Percentiles rank a stretch among this genome's conserved stretches.
phyloP scores from a whole-genome alignment of 345 rosid species.

The Pugionium dolabratum region DNA sequence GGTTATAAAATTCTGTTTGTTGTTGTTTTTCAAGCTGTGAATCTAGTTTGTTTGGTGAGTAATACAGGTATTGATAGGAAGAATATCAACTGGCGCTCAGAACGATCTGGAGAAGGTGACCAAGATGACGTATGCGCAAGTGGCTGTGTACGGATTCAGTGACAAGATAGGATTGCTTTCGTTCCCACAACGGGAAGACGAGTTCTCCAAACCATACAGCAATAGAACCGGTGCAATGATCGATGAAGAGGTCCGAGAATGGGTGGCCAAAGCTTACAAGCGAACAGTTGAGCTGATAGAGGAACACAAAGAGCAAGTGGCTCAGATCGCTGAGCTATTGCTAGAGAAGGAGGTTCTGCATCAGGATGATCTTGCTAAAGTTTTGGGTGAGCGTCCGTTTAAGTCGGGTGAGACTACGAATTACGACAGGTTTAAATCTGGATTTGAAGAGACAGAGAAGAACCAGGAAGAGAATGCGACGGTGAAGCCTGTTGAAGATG shows the following conservation, averaged over 20 bases:
- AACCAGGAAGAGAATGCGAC: slow-evolving; percentile 29
- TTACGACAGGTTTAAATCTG: slow-evolving; percentile 74
- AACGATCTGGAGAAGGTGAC: slow-evolving; percentile 97
- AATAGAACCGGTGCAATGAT: slow-evolving; percentile 84
- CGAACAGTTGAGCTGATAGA: slow-evolving; percentile 61
- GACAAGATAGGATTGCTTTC: slow-evolving; percentile 95
- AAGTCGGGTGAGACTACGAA: slow-evolving; percentile 62
- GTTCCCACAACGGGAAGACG: slow-evolving; percentile 83
- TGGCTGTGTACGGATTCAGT: slow-evolving; percentile 94
- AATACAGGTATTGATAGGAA: slow-evolving; percentile 75
- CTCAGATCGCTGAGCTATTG: slow-evolving; percentile 77
- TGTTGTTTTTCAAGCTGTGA: not conserved
- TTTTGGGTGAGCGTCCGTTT: slow-evolving; percentile 85
- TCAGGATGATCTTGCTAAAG: slow-evolving; percentile 68
- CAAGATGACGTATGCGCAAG: slow-evolving; percentile 92
- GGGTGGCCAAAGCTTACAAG: slow-evolving; percentile 79
- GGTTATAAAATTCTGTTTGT: not conserved
- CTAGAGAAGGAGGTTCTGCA: slow-evolving; percentile 91
- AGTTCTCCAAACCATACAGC: slow-evolving; percentile 90
- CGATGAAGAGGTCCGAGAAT: slow-evolving; percentile 80
- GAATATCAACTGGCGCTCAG: slow-evolving; percentile 92
- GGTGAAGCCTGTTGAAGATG: slow-evolving; percentile 47
- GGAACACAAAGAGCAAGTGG: slow-evolving; percentile 81
- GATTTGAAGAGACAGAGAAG: slow-evolving; percentile 54
- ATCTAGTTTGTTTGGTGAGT: slow-evolving; percentile 16